Conservation (phyloP, 768 basidiomycete genomes). For the Chalciporus sphaerocephalus region DNA sequence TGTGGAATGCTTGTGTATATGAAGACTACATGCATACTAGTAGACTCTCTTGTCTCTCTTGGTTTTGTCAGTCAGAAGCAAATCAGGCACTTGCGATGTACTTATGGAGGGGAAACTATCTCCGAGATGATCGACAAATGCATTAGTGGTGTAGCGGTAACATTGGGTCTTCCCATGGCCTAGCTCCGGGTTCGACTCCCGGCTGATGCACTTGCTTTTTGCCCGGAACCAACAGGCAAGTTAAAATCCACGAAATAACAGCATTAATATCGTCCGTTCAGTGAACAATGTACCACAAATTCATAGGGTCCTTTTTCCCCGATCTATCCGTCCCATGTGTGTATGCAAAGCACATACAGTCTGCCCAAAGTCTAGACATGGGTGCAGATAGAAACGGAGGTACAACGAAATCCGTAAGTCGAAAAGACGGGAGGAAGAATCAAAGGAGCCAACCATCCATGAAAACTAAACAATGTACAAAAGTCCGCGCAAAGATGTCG, state of each 20-base stretch:
- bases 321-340: neutral
- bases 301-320: neutral
- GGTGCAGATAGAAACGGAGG: neutral
- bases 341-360: neutral
- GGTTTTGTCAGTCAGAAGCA: too few relatives aligned
- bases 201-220: slow-evolving; percentile 38
- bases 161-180: slow-evolving; percentile 83
- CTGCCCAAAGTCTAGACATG: neutral
- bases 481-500: slow-evolving; percentile 18
- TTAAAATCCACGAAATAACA: neutral
- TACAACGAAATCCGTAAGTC: neutral
- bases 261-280: neutral
- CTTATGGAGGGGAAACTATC: too few relatives aligned
- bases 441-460: slow-evolving; percentile 2
- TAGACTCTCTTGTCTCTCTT: too few relatives aligned
- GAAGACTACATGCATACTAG: too few relatives aligned
- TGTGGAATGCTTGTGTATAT: too few relatives aligned
- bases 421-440: neutral
- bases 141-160: slow-evolving; percentile 74
- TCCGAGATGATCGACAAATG: neutral
- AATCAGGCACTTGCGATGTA: too few relatives aligned
- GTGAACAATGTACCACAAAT: neutral
- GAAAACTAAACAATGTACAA: slow-evolving; percentile 15
- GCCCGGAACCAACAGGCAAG: neutral
- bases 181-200: slow-evolving; percentile 61